Percentiles rank a stretch among this genome's conserved stretches.
These are phyloP conservation scores for Dinochytrium kinnereticum DNA, from an alignment of 371 early-diverging fungal species.

Conservation along the genomic window DNA sequence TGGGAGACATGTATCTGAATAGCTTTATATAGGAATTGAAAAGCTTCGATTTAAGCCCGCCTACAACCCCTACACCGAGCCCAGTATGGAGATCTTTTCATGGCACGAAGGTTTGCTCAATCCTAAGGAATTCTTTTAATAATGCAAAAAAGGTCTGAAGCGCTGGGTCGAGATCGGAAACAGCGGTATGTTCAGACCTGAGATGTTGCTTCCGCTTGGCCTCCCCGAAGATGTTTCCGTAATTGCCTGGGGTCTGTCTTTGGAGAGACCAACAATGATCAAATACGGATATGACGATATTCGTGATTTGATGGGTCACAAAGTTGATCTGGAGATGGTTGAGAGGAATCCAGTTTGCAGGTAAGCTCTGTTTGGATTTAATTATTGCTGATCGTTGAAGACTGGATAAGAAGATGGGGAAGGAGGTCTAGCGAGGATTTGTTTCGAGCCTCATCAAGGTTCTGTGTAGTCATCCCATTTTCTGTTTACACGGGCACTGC, in stretches of 20 bases:
- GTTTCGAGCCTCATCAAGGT: background rate
- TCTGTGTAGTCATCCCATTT: background rate
- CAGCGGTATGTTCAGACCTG: constrained; percentile 99
- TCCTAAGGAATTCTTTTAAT: background rate
- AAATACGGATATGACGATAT: constrained; percentile 98
- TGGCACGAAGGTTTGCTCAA: constrained; percentile 79
- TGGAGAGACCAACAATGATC: constrained; percentile 99
- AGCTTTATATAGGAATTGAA: constrained; percentile 60
- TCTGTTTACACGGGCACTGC: no score
- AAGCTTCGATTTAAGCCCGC: constrained; percentile 99
- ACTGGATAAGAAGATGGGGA: constrained; percentile 39
- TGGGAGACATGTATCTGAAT: background rate
- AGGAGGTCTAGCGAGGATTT: constrained; percentile 16
- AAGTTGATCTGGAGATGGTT: constrained; percentile 95
- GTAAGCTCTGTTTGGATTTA: constrained; percentile 19
- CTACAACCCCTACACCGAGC: constrained; percentile 99
- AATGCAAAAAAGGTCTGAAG: constrained; percentile 66
- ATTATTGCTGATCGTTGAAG: background rate
- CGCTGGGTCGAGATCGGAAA: constrained; percentile 99
- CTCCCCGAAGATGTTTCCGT: constrained; percentile 96
- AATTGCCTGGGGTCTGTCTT: constrained; percentile 98
- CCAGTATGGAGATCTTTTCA: constrained; percentile 99
- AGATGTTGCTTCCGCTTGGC: constrained; percentile 98
- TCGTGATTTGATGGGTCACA: constrained; percentile 98
- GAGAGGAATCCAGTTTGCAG: constrained; percentile 83